Conservation (phyloP, 306 rosid species). For the Cucumis sativus region Cucumber_9930_V3 NC_026658.2:19716001-19716500, state of each 20-base stretch:
- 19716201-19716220: neutral
- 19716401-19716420: constrained; percentile 37
- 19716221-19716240: neutral
- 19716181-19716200: no score
- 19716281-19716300: neutral
- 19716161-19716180: neutral
- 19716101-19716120: neutral
- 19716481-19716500: constrained; percentile 56
- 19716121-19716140: neutral
- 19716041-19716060: neutral
- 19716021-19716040: neutral
- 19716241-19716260: neutral
- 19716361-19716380: neutral
- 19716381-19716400: neutral
- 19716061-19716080: neutral
- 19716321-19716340: neutral
- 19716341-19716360: neutral
- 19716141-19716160: no score
- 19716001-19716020: neutral
- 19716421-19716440: constrained; percentile 97
- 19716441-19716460: constrained; percentile 81
- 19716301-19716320: neutral
- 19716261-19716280: neutral
- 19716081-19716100: neutral
- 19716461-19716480: constrained; percentile 87